A percentile compares a stretch with the other conserved stretches of the same genome.
phyloP scores from a whole-genome alignment of 2,329 filamentous ascomycete genomes.

The Clarireedia sp. region DNA sequence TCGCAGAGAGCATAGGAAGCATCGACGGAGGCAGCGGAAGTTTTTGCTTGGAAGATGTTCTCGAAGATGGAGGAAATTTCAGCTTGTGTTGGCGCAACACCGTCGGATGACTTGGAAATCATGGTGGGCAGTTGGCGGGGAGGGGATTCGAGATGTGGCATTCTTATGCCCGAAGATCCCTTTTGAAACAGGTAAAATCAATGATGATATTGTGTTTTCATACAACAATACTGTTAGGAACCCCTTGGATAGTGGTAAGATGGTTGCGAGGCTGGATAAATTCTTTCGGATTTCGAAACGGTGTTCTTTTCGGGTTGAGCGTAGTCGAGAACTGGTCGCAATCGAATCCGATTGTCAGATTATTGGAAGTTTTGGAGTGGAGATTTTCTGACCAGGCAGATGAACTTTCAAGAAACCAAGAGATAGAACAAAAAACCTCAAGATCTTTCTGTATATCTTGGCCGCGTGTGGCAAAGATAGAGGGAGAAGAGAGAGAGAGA shows the following conservation, averaged over 20 bases:
- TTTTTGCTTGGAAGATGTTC: slow-evolving; percentile 54
- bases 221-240: slow-evolving; percentile 3
- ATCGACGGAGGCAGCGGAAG: slow-evolving; percentile 49
- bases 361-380: slow-evolving; percentile 18
- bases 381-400: slow-evolving; percentile 25
- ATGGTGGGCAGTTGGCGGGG: slow-evolving; percentile 36
- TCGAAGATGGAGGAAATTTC: slow-evolving; percentile 59
- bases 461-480: slow-evolving; percentile 29
- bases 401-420: neutral
- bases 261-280: slow-evolving; percentile 3
- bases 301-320: slow-evolving; percentile 20
- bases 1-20: slow-evolving; percentile 58
- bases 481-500: slow-evolving; percentile 11
- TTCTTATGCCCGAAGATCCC: slow-evolving; percentile 29
- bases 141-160: slow-evolving; percentile 40
- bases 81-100: slow-evolving; percentile 47
- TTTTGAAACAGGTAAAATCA: slow-evolving; percentile 14
- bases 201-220: slow-evolving; percentile 9
- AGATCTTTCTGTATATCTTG: slow-evolving; percentile 17
- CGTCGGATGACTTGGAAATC: slow-evolving; percentile 38
- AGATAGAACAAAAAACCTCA: slow-evolving; percentile 9
- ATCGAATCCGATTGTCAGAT: neutral
- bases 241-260: slow-evolving; percentile 11
- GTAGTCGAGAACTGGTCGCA: slow-evolving; percentile 14
- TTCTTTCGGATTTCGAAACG: slow-evolving; percentile 16